Evolutionary conservation across 2,329 filamentous ascomycete species (phyloP).

Genomic region (Fusarium albidum): DNA sequence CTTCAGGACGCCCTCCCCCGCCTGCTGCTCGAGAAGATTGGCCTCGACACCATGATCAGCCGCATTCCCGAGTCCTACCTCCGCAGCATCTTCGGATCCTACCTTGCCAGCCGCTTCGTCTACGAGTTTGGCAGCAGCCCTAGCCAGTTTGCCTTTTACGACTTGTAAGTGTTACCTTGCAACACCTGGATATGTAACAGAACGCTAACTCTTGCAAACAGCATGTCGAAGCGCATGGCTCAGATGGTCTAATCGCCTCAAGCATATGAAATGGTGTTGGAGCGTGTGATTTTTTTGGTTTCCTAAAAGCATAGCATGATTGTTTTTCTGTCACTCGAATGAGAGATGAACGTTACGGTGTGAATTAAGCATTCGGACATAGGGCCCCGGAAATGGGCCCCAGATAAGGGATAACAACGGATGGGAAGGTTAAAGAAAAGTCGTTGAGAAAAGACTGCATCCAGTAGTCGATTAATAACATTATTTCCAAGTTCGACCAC

Average conservation of each 20-base stretch:
- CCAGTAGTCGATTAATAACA: slow-evolving; percentile 38
- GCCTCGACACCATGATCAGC: slow-evolving; percentile 84
- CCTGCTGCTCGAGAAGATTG: slow-evolving; percentile 86
- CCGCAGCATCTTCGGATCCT: slow-evolving; percentile 94
- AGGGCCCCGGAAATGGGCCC: slow-evolving; percentile 37
- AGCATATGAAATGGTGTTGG: slow-evolving; percentile 29
- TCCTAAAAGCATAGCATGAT: slow-evolving; percentile 40
- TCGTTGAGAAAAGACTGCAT: slow-evolving; percentile 38
- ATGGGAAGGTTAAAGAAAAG: slow-evolving; percentile 42
- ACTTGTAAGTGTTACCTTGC: slow-evolving; percentile 75
- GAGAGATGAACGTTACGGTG: slow-evolving; percentile 40
- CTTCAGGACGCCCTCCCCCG: slow-evolving; percentile 86
- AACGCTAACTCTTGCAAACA: slow-evolving; percentile 48
- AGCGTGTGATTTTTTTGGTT: slow-evolving; percentile 31
- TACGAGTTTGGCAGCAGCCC: slow-evolving; percentile 94
- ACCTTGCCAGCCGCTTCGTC: slow-evolving; percentile 93
- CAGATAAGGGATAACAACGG: slow-evolving; percentile 29
- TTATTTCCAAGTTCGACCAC: slow-evolving; percentile 28
- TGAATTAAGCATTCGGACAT: slow-evolving; percentile 37
- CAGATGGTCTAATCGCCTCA: slow-evolving; percentile 44
- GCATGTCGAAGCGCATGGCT: slow-evolving; percentile 73
- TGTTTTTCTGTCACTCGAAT: slow-evolving; percentile 28
- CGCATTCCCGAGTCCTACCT: slow-evolving; percentile 93
- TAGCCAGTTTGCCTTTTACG: slow-evolving; percentile 97
- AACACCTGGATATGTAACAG: not conserved